phyloP scores from a whole-genome alignment of 306 rosid genomes.

The Cucurbita ficifolia region DNA sequence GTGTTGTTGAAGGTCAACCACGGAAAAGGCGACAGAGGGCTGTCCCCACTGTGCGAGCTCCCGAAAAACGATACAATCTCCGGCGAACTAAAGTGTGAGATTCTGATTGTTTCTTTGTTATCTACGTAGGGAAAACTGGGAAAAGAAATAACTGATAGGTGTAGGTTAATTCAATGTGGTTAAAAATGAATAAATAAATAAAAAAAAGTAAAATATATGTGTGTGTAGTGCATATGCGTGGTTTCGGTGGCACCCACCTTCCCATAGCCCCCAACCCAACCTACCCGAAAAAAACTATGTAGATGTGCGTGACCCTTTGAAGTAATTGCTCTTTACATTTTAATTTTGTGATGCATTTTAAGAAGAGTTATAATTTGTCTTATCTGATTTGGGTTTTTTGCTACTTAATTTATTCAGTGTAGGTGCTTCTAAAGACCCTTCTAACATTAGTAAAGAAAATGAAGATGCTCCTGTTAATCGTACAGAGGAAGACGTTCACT shows the following conservation, averaged over 20 bases:
- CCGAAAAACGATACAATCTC: constrained; percentile 65
- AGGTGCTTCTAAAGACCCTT: constrained; percentile 30
- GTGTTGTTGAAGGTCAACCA: constrained; percentile 34
- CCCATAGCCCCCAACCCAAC: background rate
- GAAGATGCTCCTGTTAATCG: constrained; percentile 28
- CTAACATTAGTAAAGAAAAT: constrained; percentile 34
- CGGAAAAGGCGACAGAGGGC: constrained; percentile 51
- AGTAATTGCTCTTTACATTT: background rate
- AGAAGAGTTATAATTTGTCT: background rate
- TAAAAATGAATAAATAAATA: background rate
- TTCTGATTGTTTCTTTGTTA: background rate
- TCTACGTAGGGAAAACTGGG: background rate
- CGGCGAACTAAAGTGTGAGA: constrained; percentile 58
- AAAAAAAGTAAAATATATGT: background rate
- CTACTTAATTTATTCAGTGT: constrained; percentile 25
- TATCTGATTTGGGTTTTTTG: background rate
- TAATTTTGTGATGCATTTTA: background rate
- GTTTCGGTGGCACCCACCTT: background rate
- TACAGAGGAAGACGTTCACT: constrained; percentile 16
- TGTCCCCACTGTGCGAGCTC: constrained; percentile 32
- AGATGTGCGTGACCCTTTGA: background rate
- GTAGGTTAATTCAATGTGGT: background rate
- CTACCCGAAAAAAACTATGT: background rate
- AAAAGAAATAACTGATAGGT: background rate
- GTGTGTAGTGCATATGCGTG: background rate